Evolutionary conservation across 129 eudicot species (phyloP), one percentile per base, ranked within the genome.

Genomic region (Flaveria robusta): DNA sequence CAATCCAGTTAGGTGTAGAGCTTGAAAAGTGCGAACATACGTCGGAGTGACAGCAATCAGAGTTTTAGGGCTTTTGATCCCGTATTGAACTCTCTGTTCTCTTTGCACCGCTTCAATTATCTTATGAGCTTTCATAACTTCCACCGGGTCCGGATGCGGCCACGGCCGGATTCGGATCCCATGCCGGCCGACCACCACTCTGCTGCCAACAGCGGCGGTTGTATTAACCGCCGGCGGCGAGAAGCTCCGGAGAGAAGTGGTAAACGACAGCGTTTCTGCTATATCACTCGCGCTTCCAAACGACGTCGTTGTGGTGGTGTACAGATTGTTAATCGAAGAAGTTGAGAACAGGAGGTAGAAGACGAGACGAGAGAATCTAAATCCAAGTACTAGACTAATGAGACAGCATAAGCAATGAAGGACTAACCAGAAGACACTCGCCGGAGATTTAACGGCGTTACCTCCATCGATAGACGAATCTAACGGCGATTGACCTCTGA

Each of bases 111-210:
- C 85, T 81, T 94, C 96, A 63, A 94, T 86, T 71, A 94, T 85
- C 88, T 71, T 68, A 72, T 94, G 98, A 23, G 98, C 97, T 78
- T 85, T 87, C 96, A 87, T 86, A 15, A 94, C 96, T 83, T 94
- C 97, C 20, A 23, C 85, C 56, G 93, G 89, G 74, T 94, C 87
- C 73, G 98, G 98, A 82, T 91, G 98, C 29, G 98, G 98, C 98
- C 98, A 94, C 69, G 97, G 98, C 68, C 97, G 83, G 72, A 91
- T 86, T 78, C 84, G 77, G 79, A 94, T 94, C 87, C 97, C 97
- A 51, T 94, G 98, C 81, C 98, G 83, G 54, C 98, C 98, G 10
- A 94, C 98, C 81, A 94, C 96, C 31, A 94, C 98, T 64, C 96
- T 70, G 59, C 97, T 90, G n/a, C 70, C n/a, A 42, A 72, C 85